phyloP scores from a whole-genome alignment of 2,329 filamentous ascomycete genomes.

The Sporothrix luriei region DNA sequence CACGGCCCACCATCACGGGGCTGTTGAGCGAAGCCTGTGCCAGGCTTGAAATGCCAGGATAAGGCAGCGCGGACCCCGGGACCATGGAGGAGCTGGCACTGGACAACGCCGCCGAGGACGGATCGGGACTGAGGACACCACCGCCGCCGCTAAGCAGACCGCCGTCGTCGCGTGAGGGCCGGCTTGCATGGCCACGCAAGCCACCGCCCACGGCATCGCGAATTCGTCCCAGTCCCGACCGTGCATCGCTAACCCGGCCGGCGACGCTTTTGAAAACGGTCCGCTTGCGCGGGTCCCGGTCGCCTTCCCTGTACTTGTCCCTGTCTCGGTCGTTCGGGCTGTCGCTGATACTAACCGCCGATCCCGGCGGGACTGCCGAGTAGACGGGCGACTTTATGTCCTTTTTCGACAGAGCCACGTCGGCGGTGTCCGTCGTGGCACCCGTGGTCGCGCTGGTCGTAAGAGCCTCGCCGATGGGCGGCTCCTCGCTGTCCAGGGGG shows the following conservation, averaged over 20 bases:
- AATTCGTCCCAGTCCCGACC: constrained; percentile 79
- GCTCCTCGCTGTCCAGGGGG: constrained; percentile 38
- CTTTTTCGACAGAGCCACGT: constrained; percentile 42
- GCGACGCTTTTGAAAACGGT: constrained; percentile 78
- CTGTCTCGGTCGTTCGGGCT: constrained; percentile 47
- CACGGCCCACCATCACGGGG: constrained; percentile 50
- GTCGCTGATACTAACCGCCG: constrained; percentile 53
- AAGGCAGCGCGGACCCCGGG: constrained; percentile 33
- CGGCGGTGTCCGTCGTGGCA: neutral
- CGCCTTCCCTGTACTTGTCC: constrained; percentile 15
- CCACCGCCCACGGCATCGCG: constrained; percentile 76
- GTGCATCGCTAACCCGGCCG: constrained; percentile 76
- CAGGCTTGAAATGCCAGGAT: constrained; percentile 44
- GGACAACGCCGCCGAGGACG: constrained; percentile 39
- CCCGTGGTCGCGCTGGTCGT: neutral
- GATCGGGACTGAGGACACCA: constrained; percentile 39
- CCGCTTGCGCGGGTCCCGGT: constrained; percentile 58
- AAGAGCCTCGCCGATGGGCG: neutral
- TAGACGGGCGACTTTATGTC: constrained; percentile 53
- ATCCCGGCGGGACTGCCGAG: constrained; percentile 49
- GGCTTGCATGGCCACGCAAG: constrained; percentile 55
- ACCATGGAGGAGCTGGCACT: constrained; percentile 30
- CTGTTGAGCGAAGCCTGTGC: constrained; percentile 47
- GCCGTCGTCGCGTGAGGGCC: constrained; percentile 61
- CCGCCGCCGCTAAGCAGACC: constrained; percentile 34